These are phyloP conservation scores for Neotropicomus parvogracilis DNA, from an alignment of 1,284 basidiomycete species.

Conservation along the genomic window DNA sequence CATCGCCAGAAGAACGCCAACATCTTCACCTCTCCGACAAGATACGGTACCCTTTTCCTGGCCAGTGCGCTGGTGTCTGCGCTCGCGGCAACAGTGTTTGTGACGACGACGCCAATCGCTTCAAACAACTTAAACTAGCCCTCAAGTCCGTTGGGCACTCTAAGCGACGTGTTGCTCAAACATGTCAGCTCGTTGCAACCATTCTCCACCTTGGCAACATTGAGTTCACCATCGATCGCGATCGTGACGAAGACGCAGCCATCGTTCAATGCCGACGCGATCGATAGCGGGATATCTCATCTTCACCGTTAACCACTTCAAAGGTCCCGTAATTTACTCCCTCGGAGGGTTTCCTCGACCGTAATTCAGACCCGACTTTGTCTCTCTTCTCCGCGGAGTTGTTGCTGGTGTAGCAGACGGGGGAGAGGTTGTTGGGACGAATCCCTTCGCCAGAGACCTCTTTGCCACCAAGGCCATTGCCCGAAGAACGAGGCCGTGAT, in stretches of 20 bases:
- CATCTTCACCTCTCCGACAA: conserved; percentile 83
- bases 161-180: conserved; percentile 89
- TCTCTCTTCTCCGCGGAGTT: conserved; percentile 79
- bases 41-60: conserved; percentile 80
- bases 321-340: conserved; percentile 89
- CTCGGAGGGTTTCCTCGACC: conserved; percentile 85
- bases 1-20: conserved; percentile 80
- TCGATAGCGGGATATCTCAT: conserved; percentile 78
- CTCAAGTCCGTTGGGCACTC: conserved; percentile 91
- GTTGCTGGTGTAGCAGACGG: conserved; percentile 38
- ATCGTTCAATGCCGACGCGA: conserved; percentile 78
- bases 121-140: conserved; percentile 90
- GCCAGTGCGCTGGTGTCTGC: conserved; percentile 49
- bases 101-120: conserved; percentile 78
- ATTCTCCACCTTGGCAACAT: conserved; percentile 96
- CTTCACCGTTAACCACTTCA: conserved; percentile 92
- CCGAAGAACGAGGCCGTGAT: conserved; percentile 92
- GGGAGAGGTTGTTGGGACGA: conserved; percentile 67
- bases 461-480: conserved; percentile 88
- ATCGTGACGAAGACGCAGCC: conserved; percentile 83
- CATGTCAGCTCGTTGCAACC: conserved; percentile 90
- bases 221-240: conserved; percentile 82
- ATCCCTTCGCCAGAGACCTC: conserved; percentile 87
- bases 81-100: conserved; percentile 45
- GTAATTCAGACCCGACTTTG: conserved; percentile 93